Base-by-base conservation (phyloP, 2,329 filamentous ascomycete species). In the Fusarium illudens region DNA sequence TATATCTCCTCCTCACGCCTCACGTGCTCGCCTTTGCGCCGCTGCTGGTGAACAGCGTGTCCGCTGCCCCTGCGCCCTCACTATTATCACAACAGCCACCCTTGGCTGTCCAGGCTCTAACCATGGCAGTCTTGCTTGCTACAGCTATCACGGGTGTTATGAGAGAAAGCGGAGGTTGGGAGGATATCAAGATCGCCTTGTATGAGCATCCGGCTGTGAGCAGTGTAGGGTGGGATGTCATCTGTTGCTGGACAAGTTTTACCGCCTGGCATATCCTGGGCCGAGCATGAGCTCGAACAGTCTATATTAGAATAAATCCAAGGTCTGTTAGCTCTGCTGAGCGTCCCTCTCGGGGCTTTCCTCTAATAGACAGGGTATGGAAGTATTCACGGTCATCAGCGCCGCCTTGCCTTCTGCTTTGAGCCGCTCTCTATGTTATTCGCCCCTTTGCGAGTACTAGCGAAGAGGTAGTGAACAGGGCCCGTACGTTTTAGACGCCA, bases 211-310 rank as follows among this genome's bases (percentile, higher is more conserved):
- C 73, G 0, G 72, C 71, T 5, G 68, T 75, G 6, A 74, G 69
- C 42, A 73, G 72, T 20, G 73, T 74, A 17, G 67, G 73, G 0
- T 75, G 71, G 68, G 73, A 74, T 54, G 72, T 73, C 13, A 69
- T 75, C 6, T 73, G 68, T 48, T 76, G 71, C 39, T 75, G 70
- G 73, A 42, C 20, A 5, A 42, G 37, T 25, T 42, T 42, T 42
- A n/a, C 8, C 4, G 37, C 37, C 13, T 42, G 37, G 37, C 37
- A 42, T 42, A 19, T 48, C 44, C n/a, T 48, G 13, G 25, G 44
- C 4, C 13, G 20, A 42, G 3, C 20, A 22, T 25, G 20, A 42
- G 37, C 20, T 42, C n/a, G 4, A 11, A n/a, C 4, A 6, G 8
- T 25, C 8, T n/a, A n/a, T n/a, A n/a, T n/a, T n/a, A n/a, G n/a